Evolutionary conservation across 1,284 basidiomycete genomes (phyloP), one percentile per base, ranked within the genome.

Genomic region (Crepidotus sp.): DNA sequence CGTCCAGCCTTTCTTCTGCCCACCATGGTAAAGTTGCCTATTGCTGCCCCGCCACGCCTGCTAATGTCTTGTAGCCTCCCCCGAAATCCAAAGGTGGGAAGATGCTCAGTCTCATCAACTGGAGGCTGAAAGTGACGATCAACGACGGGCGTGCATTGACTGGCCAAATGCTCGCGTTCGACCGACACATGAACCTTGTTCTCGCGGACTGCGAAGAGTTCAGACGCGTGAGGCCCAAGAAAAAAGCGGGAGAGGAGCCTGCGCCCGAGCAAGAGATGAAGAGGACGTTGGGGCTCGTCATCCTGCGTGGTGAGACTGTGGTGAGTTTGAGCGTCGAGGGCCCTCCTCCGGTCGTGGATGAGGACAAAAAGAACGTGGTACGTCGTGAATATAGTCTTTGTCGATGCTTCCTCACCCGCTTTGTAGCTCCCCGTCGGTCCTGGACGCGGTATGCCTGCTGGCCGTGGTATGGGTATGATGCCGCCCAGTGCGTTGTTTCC

Each of bases 151-250:
- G 96, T 61, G 80, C 89, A 47, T 74, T 98, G 57, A 91, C 90
- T 34, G 96, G 96, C 36, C 96, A 98, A 69, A 95, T 98, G 86
- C 84, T 99, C 60, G 96, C 96, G 40, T 99, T 98, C 63, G 96
- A 99, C 73, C 85, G 89, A 59, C 96, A 98, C 70, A 98, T 98
- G 95, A 99, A 99, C 69, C 76, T 99, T 56, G 96, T 99, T 40
- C 71, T 99, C 44, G 92, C 94, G 10, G 95, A 98, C 56, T 96
- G 93, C 61, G 93, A 96, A 68, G 95, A 96, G 65, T 96, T 96
- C 62, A 70, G 93, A 58, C 81, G 86, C 52, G 80, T 96, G 36
- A 80, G 85, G 54, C 83, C 84, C 36, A 90, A 91, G 69, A 88
- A 86, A 70, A 87, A 89, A 66, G 61, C 75, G 10, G 84, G 83